Evolutionary conservation across 305 asterid species (phyloP).

Genomic region (Solanum aculeatissimum): DNA sequence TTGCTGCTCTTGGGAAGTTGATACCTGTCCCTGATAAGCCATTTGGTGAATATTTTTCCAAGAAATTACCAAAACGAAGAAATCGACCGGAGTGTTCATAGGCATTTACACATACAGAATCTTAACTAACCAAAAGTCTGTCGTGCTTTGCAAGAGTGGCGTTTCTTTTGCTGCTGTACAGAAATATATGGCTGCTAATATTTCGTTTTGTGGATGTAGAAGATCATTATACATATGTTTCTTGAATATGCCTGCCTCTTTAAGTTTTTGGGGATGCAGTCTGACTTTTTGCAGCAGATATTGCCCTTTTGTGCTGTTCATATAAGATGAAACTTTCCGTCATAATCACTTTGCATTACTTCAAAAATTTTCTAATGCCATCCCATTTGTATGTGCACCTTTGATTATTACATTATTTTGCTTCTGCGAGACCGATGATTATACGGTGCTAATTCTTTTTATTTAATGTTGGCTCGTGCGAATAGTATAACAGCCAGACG

Average conservation of each 20-base stretch:
- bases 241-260: background rate
- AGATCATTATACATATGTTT: background rate
- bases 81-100: slow-evolving; percentile 1
- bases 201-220: background rate
- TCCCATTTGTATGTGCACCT: background rate
- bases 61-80: slow-evolving; percentile 14
- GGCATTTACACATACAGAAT: background rate
- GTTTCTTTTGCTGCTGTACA: background rate
- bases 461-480: background rate
- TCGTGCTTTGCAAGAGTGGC: background rate
- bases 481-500: background rate
- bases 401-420: background rate
- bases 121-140: background rate
- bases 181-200: background rate
- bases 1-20: slow-evolving; percentile 66
- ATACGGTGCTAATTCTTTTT: background rate
- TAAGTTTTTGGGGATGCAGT: background rate
- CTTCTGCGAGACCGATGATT: background rate
- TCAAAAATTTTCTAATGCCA: background rate
- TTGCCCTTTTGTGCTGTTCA: background rate
- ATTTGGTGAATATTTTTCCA: slow-evolving; percentile 26
- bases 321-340: background rate
- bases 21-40: slow-evolving; percentile 75
- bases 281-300: background rate
- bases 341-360: background rate